Evolutionary conservation across 2,329 filamentous ascomycete species (phyloP).

Genomic region (Tolypocladium sp.): DNA sequence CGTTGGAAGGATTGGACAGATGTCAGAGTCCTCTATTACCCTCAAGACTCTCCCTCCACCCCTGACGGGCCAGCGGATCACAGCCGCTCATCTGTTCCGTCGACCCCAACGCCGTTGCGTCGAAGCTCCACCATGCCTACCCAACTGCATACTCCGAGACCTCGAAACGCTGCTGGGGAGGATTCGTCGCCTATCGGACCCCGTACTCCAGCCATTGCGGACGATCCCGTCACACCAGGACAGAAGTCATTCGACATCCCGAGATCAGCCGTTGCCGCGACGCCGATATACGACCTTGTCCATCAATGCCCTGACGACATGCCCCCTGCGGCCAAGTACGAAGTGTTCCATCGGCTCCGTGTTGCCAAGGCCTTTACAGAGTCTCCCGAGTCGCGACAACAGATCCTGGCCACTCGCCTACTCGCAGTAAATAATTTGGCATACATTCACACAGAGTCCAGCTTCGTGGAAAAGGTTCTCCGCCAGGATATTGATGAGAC

Average conservation of each 20-base stretch:
- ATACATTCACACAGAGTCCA: slow-evolving; percentile 74
- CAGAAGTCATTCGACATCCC: slow-evolving; percentile 59
- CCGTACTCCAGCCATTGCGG: slow-evolving; percentile 29
- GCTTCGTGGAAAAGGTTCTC: slow-evolving; percentile 79
- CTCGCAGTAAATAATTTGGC: slow-evolving; percentile 85
- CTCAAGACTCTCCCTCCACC: slow-evolving; percentile 22
- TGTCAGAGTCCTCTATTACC: slow-evolving; percentile 74
- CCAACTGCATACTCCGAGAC: slow-evolving; percentile 33
- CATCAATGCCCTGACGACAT: slow-evolving; percentile 51
- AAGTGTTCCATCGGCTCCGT: slow-evolving; percentile 74
- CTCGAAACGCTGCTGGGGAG: slow-evolving; percentile 21
- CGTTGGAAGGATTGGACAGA: slow-evolving; percentile 73
- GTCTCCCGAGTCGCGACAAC: slow-evolving; percentile 57
- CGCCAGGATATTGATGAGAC: slow-evolving; percentile 86
- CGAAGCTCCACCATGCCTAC: slow-evolving; percentile 50
- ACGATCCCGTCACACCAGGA: slow-evolving; percentile 26
- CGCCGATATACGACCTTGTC: slow-evolving; percentile 47
- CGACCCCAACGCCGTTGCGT: slow-evolving; percentile 68
- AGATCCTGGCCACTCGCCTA: slow-evolving; percentile 71
- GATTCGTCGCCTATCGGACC: slow-evolving; percentile 41
- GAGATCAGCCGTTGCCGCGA: slow-evolving; percentile 40
- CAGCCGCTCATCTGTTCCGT: slow-evolving; percentile 40
- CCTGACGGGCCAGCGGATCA: slow-evolving; percentile 12
- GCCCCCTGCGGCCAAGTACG: slow-evolving; percentile 67
- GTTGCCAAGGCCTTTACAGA: slow-evolving; percentile 70